phyloP scores from a whole-genome alignment of 2,329 filamentous ascomycete genomes.

The Gnomoniopsis smithogilvyi region DNA sequence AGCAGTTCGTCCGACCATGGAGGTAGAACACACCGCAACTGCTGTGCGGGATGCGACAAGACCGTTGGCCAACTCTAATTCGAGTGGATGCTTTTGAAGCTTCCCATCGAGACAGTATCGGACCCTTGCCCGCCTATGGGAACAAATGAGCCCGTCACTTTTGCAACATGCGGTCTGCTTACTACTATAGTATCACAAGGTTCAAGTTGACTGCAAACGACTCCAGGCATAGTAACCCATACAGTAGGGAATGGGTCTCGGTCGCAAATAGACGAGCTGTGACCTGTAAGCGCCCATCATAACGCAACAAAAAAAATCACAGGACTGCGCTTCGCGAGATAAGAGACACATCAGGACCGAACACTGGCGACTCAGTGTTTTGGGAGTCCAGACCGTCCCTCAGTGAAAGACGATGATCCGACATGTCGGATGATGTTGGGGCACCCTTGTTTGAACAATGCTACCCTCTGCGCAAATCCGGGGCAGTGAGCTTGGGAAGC shows the following conservation, averaged over 20 bases:
- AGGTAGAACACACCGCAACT: not conserved
- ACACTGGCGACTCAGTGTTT: not conserved
- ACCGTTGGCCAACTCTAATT: not conserved
- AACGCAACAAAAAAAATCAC: too few relatives aligned
- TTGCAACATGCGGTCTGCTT: not conserved
- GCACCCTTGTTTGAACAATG: constrained; percentile 11
- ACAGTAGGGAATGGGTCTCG: too few relatives aligned
- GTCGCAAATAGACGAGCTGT: too few relatives aligned
- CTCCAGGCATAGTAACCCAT: too few relatives aligned
- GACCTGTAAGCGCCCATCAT: too few relatives aligned
- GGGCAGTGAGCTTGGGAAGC: constrained; percentile 14
- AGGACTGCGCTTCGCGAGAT: too few relatives aligned
- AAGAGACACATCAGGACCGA: not conserved
- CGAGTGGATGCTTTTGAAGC: not conserved
- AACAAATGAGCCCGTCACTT: not conserved
- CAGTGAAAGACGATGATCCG: constrained; percentile 9
- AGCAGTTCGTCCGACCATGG: not conserved
- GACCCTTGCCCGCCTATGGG: constrained; percentile 6
- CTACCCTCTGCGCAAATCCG: constrained; percentile 17
- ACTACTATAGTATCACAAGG: not conserved
- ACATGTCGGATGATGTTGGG: constrained; percentile 11
- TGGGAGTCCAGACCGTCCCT: not conserved
- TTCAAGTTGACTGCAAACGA: not conserved
- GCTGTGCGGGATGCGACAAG: not conserved
- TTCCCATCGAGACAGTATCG: not conserved